Evolutionary conservation across 148 eudicot genomes (phyloP).

Genomic region (Silene uniflora): DNA sequence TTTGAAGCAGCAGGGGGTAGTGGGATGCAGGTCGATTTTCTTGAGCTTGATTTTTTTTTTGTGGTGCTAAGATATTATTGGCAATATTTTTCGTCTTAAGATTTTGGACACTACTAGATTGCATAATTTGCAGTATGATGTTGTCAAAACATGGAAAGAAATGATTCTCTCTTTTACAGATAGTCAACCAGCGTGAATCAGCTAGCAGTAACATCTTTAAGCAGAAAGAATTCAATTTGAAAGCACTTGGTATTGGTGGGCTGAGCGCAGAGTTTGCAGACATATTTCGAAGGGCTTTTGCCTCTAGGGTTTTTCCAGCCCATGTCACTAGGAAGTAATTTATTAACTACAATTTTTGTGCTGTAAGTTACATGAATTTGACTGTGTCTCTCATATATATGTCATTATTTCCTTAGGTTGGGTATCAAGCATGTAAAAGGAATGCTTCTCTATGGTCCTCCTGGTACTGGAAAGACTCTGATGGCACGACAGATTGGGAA

Average conservation of each 20-base stretch:
- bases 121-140: background rate
- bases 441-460: constrained; percentile 98
- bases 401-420: constrained; percentile 36
- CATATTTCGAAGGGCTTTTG: constrained; percentile 98
- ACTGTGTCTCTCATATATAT: background rate
- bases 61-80: constrained; percentile 11
- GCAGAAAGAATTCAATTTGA: constrained; percentile 90
- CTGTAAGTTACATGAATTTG: background rate
- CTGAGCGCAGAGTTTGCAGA: constrained; percentile 91
- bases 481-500: constrained; percentile 99
- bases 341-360: constrained; percentile 10
- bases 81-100: background rate
- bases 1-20: constrained; percentile 83
- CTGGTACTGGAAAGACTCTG: constrained; percentile 98
- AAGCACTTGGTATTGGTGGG: constrained; percentile 93
- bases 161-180: constrained; percentile 35
- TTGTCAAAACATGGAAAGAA: constrained; percentile 9
- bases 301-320: constrained; percentile 95
- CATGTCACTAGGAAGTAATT: constrained; percentile 88
- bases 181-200: constrained; percentile 88
- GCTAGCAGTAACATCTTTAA: constrained; percentile 89
- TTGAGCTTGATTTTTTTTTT: background rate
- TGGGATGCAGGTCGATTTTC: constrained; percentile 65
- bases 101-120: background rate
- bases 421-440: constrained; percentile 99